Percentiles rank a stretch among this genome's conserved stretches.
Evolutionary conservation across 2,329 filamentous ascomycete species (phyloP).

Genomic region (Berkeleyomyces rouxiae): DNA sequence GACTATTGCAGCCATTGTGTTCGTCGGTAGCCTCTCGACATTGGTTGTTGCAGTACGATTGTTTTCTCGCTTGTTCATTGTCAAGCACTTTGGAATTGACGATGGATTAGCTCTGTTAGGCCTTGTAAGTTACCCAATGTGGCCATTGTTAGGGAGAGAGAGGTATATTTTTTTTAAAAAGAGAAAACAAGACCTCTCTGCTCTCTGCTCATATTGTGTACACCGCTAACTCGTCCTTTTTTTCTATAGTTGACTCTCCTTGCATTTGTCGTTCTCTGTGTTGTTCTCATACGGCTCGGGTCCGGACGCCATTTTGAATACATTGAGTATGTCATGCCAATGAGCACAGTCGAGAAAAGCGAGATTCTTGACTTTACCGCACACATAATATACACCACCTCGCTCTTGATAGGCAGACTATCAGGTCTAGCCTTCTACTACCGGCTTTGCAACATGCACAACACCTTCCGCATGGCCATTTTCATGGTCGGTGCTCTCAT

Average conservation of each 20-base stretch:
- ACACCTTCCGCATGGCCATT: constrained; percentile 23
- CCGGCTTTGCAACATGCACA: constrained; percentile 26
- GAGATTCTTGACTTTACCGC: constrained; percentile 33
- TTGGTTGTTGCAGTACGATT: constrained; percentile 22
- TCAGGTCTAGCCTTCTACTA: constrained; percentile 36
- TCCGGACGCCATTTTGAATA: constrained; percentile 31
- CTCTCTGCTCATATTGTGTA: neutral
- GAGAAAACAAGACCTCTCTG: neutral
- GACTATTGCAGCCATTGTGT: constrained; percentile 25
- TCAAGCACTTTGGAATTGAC: constrained; percentile 24
- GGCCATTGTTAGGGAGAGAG: neutral
- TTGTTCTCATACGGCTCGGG: constrained; percentile 30
- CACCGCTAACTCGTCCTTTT: neutral
- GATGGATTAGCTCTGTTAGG: constrained; percentile 23
- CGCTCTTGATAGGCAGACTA: constrained; percentile 32
- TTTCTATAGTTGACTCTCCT: constrained; percentile 22
- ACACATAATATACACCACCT: constrained; percentile 34
- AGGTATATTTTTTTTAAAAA: neutral
- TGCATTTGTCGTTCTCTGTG: constrained; percentile 26
- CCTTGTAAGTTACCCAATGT: constrained; percentile 19
- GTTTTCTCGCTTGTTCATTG: constrained; percentile 22
- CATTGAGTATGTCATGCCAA: constrained; percentile 30
- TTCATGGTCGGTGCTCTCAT: constrained; percentile 23
- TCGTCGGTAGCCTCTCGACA: constrained; percentile 22
- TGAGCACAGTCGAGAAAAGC: constrained; percentile 25